These are phyloP conservation scores for Fusarium lateritium DNA, from an alignment of 2,329 filamentous ascomycete species.

Conservation along the genomic window DNA sequence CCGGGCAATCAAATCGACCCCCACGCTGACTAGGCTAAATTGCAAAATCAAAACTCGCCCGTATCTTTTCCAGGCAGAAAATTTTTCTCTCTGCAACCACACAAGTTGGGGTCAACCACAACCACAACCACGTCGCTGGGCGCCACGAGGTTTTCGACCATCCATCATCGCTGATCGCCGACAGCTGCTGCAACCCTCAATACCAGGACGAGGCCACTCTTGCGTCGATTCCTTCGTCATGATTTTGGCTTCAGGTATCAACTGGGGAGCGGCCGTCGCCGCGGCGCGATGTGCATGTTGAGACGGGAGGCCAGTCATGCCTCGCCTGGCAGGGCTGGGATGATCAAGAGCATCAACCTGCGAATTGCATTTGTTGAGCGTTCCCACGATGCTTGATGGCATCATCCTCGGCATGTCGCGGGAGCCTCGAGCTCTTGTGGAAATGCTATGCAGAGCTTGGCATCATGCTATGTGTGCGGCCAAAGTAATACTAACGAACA, in stretches of 20 bases:
- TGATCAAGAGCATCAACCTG: constrained; percentile 1
- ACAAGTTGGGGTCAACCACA: constrained; percentile 38
- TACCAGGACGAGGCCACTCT: constrained; percentile 17
- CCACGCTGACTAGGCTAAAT: constrained; percentile 50
- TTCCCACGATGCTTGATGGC: constrained; percentile 7
- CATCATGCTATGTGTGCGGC: not conserved
- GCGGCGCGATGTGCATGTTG: not conserved
- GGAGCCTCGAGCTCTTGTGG: not conserved
- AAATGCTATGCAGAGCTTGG: constrained; percentile 8
- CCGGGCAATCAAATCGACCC: constrained; percentile 41
- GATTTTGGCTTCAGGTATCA: constrained; percentile 13
- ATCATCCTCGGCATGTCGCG: constrained; percentile 10
- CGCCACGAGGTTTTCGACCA: constrained; percentile 39
- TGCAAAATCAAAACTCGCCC: constrained; percentile 50
- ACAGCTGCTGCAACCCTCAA: constrained; percentile 35
- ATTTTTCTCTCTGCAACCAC: constrained; percentile 44
- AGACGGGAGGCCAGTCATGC: not conserved
- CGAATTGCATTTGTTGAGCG: not conserved
- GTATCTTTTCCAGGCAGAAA: constrained; percentile 41
- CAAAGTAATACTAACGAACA: constrained; percentile 25
- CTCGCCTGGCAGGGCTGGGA: constrained; percentile 9
- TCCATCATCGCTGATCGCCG: constrained; percentile 42
- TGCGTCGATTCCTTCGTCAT: constrained; percentile 17
- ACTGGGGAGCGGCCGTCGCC: constrained; percentile 23
- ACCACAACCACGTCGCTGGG: constrained; percentile 28